Conservation (phyloP, 345 rosid genomes). For the Moricandia moricandioides region DNA sequence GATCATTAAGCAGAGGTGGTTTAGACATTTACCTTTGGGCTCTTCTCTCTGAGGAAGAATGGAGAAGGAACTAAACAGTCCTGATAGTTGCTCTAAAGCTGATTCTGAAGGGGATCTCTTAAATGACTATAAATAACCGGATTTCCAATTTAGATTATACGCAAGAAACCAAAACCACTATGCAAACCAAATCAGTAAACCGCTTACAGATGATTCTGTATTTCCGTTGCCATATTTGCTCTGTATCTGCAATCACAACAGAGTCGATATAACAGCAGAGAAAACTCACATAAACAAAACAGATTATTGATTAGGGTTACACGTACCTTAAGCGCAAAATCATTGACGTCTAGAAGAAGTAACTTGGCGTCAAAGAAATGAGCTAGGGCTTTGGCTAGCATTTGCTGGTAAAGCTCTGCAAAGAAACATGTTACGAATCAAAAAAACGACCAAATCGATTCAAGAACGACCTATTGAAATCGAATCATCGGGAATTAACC, state of each 20-base stretch:
- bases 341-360: constrained; percentile 78
- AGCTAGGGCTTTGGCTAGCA: constrained; percentile 93
- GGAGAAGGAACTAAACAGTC: constrained; percentile 68
- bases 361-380: constrained; percentile 91
- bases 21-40: constrained; percentile 46
- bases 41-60: constrained; percentile 58
- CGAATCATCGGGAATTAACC: constrained; percentile 40
- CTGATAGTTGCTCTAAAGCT: constrained; percentile 71
- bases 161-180: background rate
- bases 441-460: background rate
- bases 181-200: background rate
- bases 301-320: background rate
- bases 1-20: background rate
- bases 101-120: constrained; percentile 78
- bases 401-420: constrained; percentile 93
- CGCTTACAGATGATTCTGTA: constrained; percentile 52
- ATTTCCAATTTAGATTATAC: background rate
- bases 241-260: constrained; percentile 54
- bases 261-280: background rate
- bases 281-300: background rate
- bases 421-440: background rate
- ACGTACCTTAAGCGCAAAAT: constrained; percentile 77
- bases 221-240: constrained; percentile 67
- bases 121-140: constrained; percentile 43
- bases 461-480: background rate